Percentiles rank a stretch among this genome's conserved stretches.
Evolutionary conservation across 768 basidiomycete species (phyloP).

Genomic region (Trametes coccinea): DNA sequence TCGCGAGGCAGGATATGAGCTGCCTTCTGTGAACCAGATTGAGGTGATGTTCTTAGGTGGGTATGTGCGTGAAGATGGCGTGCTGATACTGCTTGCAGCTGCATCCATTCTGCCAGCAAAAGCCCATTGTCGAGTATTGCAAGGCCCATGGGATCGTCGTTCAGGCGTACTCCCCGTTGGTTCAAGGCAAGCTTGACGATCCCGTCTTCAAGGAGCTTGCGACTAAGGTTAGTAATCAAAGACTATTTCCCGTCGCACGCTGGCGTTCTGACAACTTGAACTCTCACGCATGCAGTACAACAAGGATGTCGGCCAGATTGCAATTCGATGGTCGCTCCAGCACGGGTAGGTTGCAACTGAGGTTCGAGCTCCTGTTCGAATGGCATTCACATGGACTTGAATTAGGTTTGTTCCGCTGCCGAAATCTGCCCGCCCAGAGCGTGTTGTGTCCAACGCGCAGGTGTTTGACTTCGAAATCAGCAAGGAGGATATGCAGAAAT

Average conservation of each 20-base stretch:
- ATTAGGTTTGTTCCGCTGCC: conserved; percentile 49
- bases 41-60: conserved; percentile 48
- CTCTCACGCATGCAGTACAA: conserved; percentile 21
- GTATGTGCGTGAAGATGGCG: background rate
- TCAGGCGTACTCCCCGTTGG: conserved; percentile 62
- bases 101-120: conserved; percentile 79
- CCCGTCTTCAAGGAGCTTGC: conserved; percentile 55
- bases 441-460: conserved; percentile 47
- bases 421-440: conserved; percentile 43
- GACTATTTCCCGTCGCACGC: conserved; percentile 40
- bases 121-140: conserved; percentile 74
- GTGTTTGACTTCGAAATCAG: conserved; percentile 50
- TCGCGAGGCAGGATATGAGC: conserved; percentile 54
- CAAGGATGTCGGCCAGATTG: conserved; percentile 73
- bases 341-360: conserved; percentile 52
- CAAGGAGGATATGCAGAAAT: conserved; percentile 42
- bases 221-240: conserved; percentile 37
- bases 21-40: conserved; percentile 80
- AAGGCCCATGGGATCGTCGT: conserved; percentile 38
- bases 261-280: background rate
- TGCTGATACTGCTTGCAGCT: conserved; percentile 44
- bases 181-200: conserved; percentile 50
- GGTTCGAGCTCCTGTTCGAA: background rate
- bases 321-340: conserved; percentile 93
- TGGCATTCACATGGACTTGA: background rate